These are phyloP conservation scores for Podaxis rugospora DNA, from an alignment of 768 basidiomycete species.

Conservation along the genomic window DNA sequence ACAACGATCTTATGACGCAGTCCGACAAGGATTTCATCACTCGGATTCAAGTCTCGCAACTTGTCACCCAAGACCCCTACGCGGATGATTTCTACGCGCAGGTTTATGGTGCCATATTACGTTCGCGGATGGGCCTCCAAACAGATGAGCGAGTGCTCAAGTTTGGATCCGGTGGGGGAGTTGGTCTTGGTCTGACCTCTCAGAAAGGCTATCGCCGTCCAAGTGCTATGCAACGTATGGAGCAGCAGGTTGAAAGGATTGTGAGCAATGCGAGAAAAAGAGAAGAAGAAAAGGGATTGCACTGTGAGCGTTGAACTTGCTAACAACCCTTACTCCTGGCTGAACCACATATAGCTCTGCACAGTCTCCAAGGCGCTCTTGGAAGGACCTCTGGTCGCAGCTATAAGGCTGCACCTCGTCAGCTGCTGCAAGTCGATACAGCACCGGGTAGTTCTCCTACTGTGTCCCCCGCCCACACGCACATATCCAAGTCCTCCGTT, in stretches of 20 bases:
- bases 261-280: constrained; percentile 86
- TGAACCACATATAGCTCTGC: constrained; percentile 42
- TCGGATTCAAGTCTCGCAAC: constrained; percentile 96
- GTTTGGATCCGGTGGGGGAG: constrained; percentile 78
- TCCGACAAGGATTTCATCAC: constrained; percentile 99
- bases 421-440: constrained; percentile 85
- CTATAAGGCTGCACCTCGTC: constrained; percentile 94
- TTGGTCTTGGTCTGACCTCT: constrained; percentile 76
- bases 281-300: constrained; percentile 78
- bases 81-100: constrained; percentile 99
- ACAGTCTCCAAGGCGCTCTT: constrained; percentile 86
- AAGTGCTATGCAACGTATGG: constrained; percentile 90
- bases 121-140: constrained; percentile 73
- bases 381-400: constrained; percentile 93
- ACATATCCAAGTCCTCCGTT: constrained; percentile 51
- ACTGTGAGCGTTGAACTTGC: constrained; percentile 32
- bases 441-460: constrained; percentile 40
- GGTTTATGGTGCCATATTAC: constrained; percentile 82
- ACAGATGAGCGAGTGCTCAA: constrained; percentile 79
- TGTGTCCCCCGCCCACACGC: constrained; percentile 37
- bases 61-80: constrained; percentile 96
- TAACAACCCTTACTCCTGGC: not conserved
- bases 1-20: constrained; percentile 95
- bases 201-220: constrained; percentile 67
- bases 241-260: constrained; percentile 92